These are phyloP conservation scores for Apophysomyces ossiformis DNA, from an alignment of 371 early-diverging fungal species.

Conservation along the genomic window DNA sequence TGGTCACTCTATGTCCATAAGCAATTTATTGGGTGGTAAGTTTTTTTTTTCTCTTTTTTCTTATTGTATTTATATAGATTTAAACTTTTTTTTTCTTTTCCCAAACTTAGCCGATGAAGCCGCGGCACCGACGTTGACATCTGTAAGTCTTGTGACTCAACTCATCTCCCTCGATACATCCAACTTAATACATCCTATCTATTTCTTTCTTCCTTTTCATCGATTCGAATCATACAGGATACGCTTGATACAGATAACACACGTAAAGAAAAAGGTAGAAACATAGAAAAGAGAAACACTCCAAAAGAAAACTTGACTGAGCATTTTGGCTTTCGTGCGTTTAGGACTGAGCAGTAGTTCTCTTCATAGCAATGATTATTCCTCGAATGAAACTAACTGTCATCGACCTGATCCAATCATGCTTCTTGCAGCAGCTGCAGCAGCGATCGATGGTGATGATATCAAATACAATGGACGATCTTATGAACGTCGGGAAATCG, in stretches of 20 bases:
- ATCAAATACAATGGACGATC: neutral
- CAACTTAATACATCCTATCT: neutral
- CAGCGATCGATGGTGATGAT: slow-evolving; percentile 39
- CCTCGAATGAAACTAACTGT: too few relatives aligned
- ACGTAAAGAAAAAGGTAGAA: neutral
- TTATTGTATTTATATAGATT: too few relatives aligned
- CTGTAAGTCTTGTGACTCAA: too few relatives aligned
- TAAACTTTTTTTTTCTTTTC: too few relatives aligned
- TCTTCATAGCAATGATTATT: too few relatives aligned
- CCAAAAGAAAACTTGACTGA: too few relatives aligned
- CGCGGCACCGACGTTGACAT: too few relatives aligned
- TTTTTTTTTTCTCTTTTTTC: too few relatives aligned
- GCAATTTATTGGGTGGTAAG: slow-evolving; percentile 21
- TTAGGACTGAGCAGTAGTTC: neutral
- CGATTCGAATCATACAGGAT: neutral
- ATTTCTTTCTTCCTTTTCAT: neutral
- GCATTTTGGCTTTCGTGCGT: too few relatives aligned
- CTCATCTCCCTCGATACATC: too few relatives aligned
- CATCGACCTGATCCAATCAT: slow-evolving; percentile 38
- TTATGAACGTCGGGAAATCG: slow-evolving; percentile 13
- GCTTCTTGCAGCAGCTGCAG: slow-evolving; percentile 51
- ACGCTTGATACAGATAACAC: neutral
- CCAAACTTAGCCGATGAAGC: too few relatives aligned
- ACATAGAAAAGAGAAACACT: neutral
- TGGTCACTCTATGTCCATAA: slow-evolving; percentile 27